Evolutionary conservation across 2,329 filamentous ascomycete genomes (phyloP).

Genomic region (Neopestalotiopsis sp.): DNA sequence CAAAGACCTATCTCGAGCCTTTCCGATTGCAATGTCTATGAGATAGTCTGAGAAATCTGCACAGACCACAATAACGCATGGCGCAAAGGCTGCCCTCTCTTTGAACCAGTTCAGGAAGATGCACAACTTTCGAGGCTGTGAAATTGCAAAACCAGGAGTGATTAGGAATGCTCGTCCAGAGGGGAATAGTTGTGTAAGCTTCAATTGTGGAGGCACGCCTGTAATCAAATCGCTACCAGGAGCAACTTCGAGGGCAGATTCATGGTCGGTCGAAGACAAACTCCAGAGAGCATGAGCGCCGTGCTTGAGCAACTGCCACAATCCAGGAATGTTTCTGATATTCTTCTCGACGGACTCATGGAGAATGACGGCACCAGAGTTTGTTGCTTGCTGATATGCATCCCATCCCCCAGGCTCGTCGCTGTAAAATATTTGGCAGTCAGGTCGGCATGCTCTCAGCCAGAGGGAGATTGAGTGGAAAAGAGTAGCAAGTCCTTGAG

Average conservation of each 20-base stretch:
- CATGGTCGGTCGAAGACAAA: conserved; percentile 16
- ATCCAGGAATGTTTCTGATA: conserved; percentile 31
- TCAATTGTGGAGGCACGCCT: conserved; percentile 37
- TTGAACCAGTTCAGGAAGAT: conserved; percentile 47
- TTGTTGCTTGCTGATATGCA: conserved; percentile 31
- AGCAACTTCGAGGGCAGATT: not conserved
- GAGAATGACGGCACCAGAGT: conserved; percentile 35
- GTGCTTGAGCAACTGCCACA: conserved; percentile 31
- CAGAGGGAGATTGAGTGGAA: conserved; percentile 7
- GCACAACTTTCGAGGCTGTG: conserved; percentile 45
- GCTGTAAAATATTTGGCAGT: conserved; percentile 34
- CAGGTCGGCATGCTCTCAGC: conserved; percentile 29
- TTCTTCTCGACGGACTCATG: conserved; percentile 31
- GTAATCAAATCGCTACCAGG: not conserved
- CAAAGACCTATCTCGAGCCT: conserved; percentile 28
- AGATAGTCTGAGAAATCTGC: conserved; percentile 42
- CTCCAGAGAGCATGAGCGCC: conserved; percentile 26
- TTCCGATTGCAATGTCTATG: conserved; percentile 39
- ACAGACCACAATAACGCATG: conserved; percentile 41
- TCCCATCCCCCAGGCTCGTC: conserved; percentile 30
- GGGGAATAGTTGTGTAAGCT: conserved; percentile 48
- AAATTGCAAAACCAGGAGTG: conserved; percentile 54
- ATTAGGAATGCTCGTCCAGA: conserved; percentile 49
- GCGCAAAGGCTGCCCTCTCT: conserved; percentile 8
- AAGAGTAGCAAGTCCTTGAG: conserved; percentile 1